Evolutionary conservation across 768 basidiomycete species (phyloP), one percentile per base, ranked within the genome.

Genomic region (Panus rudis): DNA sequence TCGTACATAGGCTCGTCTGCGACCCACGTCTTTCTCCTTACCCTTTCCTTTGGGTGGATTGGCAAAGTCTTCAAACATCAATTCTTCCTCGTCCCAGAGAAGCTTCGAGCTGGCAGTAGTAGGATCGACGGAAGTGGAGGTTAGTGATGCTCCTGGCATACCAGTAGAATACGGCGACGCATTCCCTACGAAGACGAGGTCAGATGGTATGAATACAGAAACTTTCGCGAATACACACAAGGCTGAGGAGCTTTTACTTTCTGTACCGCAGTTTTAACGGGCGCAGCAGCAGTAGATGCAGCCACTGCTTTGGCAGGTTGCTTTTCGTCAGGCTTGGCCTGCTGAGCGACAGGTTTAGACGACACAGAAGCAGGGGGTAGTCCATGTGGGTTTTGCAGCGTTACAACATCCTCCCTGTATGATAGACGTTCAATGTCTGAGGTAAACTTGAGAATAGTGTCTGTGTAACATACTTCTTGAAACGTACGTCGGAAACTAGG

Each of bases 81-180:
- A 69, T 59, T 98, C 94, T 64, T 99, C 96, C 79, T 98, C 96
- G 61, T 99, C 93, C 80, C 92, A 93, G n/a, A 98, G 67, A 4
- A 96, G 76, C 53, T 86, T 81, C 37, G 92, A 81, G 34, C 73
- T 78, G 19, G 69, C 65, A 3, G 73, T 76, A 44, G 80, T 77
- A 11, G 92, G 84, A 52, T 88, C 87, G 43, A 92, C 74, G 3
- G 92, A 84, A 0, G 96, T 98, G 2, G 90, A 92, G 0, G 96
- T 99, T 37, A 99, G 64, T 0, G 92, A 92, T 3, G 94, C 96
- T 39, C 94, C 92, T 3, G 92, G 79, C 32, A 86, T 71, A 20
- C 94, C 94, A 30, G 73, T 91, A 2, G 89, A 91, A 58, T 91
- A 92, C 1, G 89, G 89, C n/a, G 89, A 92, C 16, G 85, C 71